These are phyloP conservation scores for Pythium phragmitis DNA, from an alignment of 352 stramenopile species.

Conservation along the genomic window DNA sequence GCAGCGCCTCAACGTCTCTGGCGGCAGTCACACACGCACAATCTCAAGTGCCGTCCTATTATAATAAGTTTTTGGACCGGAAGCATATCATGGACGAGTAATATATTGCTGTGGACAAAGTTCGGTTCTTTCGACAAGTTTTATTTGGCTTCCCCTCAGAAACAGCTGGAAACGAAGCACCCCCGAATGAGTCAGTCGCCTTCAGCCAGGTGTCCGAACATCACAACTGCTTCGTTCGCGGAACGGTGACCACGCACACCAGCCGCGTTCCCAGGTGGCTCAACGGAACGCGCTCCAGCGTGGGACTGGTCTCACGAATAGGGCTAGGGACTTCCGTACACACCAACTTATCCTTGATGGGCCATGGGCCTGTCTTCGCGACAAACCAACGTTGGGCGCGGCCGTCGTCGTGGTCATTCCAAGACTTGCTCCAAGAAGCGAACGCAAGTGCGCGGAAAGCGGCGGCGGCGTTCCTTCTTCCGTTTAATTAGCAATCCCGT, in stretches of 20 bases:
- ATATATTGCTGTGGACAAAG: no score
- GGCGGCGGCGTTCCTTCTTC: conserved; percentile 5
- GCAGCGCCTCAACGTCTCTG: no score
- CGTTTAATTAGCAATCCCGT: conserved; percentile 6
- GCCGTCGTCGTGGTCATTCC: not conserved
- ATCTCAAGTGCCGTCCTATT: no score
- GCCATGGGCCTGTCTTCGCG: no score
- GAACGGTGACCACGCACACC: not conserved
- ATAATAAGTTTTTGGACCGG: no score
- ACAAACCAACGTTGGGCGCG: not conserved
- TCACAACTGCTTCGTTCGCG: not conserved
- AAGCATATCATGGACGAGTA: no score
- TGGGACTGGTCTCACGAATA: conserved; percentile 6
- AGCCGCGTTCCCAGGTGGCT: conserved; percentile 21
- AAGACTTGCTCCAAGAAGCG: not conserved
- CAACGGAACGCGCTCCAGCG: conserved; percentile 6
- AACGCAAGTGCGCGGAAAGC: conserved; percentile 24
- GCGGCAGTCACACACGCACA: no score
- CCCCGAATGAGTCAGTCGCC: not conserved
- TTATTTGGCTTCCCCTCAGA: not conserved
- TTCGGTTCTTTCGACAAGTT: no score
- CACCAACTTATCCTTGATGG: no score
- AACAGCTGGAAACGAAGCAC: not conserved
- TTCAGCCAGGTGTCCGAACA: not conserved
- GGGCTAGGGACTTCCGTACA: conserved; percentile 2